These are phyloP conservation scores for Xerocomus potaroensis DNA, from an alignment of 768 basidiomycete genomes.

Conservation along the genomic window DNA sequence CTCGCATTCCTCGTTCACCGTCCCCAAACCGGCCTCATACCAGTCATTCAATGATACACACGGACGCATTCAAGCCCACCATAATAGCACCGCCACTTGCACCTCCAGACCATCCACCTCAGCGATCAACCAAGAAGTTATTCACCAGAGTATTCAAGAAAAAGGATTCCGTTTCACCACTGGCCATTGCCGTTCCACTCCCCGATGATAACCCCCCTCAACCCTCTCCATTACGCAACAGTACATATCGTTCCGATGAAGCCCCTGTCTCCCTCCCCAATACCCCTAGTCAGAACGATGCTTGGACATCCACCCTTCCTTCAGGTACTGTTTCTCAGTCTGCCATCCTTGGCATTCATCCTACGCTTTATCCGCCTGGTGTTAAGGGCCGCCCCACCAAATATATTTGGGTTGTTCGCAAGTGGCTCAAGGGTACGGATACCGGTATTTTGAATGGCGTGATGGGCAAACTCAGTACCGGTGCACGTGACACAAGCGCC, in stretches of 20 bases:
- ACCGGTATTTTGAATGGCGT: conserved; percentile 43
- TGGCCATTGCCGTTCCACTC: conserved; percentile 23
- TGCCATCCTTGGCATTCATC: conserved; percentile 64
- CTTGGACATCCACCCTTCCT: conserved; percentile 8
- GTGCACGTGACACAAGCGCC: conserved; percentile 20
- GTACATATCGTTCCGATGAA: conserved; percentile 16
- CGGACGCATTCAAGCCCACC: conserved; percentile 3
- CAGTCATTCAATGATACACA: not conserved
- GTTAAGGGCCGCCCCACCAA: conserved; percentile 36
- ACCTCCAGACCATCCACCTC: conserved; percentile 20
- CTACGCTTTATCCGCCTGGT: conserved; percentile 51
- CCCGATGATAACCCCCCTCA: conserved; percentile 22
- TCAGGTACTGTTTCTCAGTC: conserved; percentile 33
- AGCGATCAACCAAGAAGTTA: conserved; percentile 50
- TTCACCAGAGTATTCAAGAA: conserved; percentile 73
- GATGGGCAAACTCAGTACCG: conserved; percentile 35
- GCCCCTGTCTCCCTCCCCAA: conserved; percentile 6
- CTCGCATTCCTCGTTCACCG: conserved; percentile 7
- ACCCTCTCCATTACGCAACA: conserved; percentile 12
- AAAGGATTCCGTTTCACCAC: conserved; percentile 31
- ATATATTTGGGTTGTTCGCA: conserved; percentile 75
- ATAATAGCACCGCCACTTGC: conserved; percentile 11
- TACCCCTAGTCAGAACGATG: conserved; percentile 11
- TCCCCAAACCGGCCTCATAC: conserved; percentile 10
- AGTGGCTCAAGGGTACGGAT: conserved; percentile 65